Evolutionary conservation across 2,329 filamentous ascomycete genomes (phyloP).

Genomic region (Trichoderma sp.): DNA sequence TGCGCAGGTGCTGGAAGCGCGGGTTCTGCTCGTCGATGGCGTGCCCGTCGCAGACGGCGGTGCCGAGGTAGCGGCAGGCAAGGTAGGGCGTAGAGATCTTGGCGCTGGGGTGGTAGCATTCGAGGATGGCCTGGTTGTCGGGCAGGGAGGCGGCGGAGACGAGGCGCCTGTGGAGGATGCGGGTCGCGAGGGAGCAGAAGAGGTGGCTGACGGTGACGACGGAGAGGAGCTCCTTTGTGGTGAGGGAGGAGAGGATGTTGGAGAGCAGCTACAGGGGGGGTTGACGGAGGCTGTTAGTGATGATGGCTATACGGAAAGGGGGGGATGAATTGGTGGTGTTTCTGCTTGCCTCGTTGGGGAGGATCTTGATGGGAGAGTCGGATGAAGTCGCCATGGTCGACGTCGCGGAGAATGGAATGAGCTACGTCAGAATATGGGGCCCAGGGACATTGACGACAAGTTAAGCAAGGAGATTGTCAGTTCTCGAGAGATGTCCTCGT

Average conservation of each 20-base stretch:
- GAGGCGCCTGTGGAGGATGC: conserved; percentile 66
- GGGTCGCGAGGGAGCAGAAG: conserved; percentile 64
- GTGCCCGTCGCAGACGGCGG: conserved; percentile 39
- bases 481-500: neutral
- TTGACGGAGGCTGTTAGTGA: neutral
- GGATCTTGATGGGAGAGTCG: conserved; percentile 7
- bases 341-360: conserved; percentile 19
- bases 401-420: no score
- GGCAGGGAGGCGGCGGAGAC: conserved; percentile 41
- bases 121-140: conserved; percentile 67
- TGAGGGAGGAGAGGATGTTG: conserved; percentile 51
- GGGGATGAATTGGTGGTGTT: neutral
- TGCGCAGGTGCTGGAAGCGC: conserved; percentile 48
- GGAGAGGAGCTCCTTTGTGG: conserved; percentile 56
- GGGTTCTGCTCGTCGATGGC: conserved; percentile 25
- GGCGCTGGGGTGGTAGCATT: conserved; percentile 74
- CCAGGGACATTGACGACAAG: no score
- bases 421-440: neutral
- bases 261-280: conserved; percentile 51
- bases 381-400: conserved; percentile 2
- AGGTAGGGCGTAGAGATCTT: conserved; percentile 70
- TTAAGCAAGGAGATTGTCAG: no score
- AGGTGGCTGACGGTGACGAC: conserved; percentile 62
- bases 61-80: conserved; percentile 66
- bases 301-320: neutral